A percentile compares a stretch with the other conserved stretches of the same genome.
phyloP scores from a whole-genome alignment of 2,329 filamentous ascomycete genomes.

The Furcasterigmium sp. region DNA sequence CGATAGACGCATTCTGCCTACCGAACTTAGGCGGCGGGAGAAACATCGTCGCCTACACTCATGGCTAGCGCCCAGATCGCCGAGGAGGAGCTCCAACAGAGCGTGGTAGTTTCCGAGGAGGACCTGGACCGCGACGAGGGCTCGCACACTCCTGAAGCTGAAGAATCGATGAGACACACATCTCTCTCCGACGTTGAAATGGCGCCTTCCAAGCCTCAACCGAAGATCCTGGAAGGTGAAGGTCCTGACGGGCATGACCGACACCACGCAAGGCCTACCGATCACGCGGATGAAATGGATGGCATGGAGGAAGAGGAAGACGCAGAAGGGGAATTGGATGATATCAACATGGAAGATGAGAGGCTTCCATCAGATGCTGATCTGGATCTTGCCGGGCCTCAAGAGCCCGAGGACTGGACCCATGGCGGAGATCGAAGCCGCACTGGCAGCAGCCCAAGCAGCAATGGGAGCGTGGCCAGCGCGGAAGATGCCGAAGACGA shows the following conservation, averaged over 20 bases:
- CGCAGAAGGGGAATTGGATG: slow-evolving; percentile 28
- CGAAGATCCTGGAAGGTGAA: no score
- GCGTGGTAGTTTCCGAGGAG: slow-evolving; percentile 45
- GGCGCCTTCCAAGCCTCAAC: no score
- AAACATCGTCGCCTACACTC: no score
- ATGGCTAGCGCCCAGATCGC: slow-evolving; percentile 50
- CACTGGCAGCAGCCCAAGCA: slow-evolving; percentile 2
- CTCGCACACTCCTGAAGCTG: slow-evolving; percentile 6
- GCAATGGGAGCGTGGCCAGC: slow-evolving; percentile 3
- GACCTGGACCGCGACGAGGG: slow-evolving; percentile 32
- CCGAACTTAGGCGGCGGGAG: no score
- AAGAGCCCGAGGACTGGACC: slow-evolving; percentile 14
- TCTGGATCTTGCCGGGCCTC: slow-evolving; percentile 25
- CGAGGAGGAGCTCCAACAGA: slow-evolving; percentile 54
- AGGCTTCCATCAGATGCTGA: slow-evolving; percentile 25
- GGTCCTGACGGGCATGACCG: slow-evolving; percentile 30
- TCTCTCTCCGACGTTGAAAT: no score
- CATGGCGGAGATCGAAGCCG: slow-evolving; percentile 3
- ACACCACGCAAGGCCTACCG: slow-evolving; percentile 23
- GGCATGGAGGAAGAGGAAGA: slow-evolving; percentile 31
- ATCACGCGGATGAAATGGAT: slow-evolving; percentile 4
- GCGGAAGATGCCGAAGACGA: slow-evolving; percentile 35
- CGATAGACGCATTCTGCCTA: no score
- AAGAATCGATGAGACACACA: not conserved
- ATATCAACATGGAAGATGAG: slow-evolving; percentile 9